These are phyloP conservation scores for Capsicum chinense DNA, from an alignment of 257 asterid species.

Conservation along the genomic window DNA sequence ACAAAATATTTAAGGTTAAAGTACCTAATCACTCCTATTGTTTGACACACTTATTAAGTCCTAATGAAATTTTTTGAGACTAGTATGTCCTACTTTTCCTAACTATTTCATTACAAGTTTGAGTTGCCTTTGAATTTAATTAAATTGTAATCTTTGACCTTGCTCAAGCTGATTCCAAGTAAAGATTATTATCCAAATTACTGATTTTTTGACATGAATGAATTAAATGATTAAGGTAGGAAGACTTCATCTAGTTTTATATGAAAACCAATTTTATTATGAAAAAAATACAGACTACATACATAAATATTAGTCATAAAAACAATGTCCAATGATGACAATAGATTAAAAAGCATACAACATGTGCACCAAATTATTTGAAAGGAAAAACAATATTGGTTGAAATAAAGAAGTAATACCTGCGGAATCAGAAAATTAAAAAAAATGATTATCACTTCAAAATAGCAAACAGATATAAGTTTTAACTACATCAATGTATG, in stretches of 20 bases:
- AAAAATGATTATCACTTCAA: neutral
- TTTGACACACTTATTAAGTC: neutral
- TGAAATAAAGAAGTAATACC: constrained; percentile 13
- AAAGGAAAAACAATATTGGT: neutral
- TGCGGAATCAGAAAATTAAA: neutral
- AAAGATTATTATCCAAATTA: constrained; percentile 9
- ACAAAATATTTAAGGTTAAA: neutral
- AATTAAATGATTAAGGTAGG: neutral
- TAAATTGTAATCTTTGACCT: neutral
- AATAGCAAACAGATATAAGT: constrained; percentile 10
- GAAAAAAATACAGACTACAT: neutral
- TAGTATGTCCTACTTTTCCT: neutral
- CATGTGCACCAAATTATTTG: neutral
- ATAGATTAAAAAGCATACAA: neutral
- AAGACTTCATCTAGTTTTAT: neutral
- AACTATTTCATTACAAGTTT: neutral
- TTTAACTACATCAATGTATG: neutral
- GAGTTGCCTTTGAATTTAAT: neutral
- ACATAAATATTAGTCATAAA: neutral
- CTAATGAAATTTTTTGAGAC: neutral
- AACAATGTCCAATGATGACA: neutral
- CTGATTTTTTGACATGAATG: neutral
- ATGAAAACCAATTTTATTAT: neutral
- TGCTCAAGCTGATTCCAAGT: constrained; percentile 5
- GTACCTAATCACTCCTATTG: neutral